Base-by-base conservation (phyloP, 305 asterid species). In the Solanum hybrid region DNA sequence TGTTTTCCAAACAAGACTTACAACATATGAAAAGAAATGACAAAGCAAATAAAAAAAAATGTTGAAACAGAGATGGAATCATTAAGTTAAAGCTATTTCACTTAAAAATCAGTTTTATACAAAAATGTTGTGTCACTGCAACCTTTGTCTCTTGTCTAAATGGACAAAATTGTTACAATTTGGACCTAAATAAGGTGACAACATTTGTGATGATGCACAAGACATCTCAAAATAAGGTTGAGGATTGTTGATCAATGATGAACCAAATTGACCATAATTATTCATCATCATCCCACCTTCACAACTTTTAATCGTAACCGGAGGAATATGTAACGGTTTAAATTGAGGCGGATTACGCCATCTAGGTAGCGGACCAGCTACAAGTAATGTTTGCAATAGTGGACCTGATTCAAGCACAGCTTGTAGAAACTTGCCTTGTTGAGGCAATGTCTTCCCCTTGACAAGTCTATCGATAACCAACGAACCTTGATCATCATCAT, bases 261-360 rank as follows among this genome's bases (percentile, higher is more conserved):
- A 38, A 80, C 12, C 72, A 81, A 81, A 46, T 26, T 81, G 71
- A 5, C 38, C 51, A 42, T n/a, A 81, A 81, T 81, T 89, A 42
- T 60, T 89, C 5, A 87, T 27, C 72, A 40, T 42, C 32, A 69
- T 24, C 34, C 91, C 96, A 51, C 78, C 46, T 12, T 91, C 94
- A 66, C 89, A 88, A 4, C 93, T 94, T 51, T 92, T 91, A 79
- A 94, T 90, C 0, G 95, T 87, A 81, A 95, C 94, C 0, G 97
- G 95, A 6, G 98, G 98, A 56, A 95, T 91, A 79, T 92, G 94
- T 80, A 93, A 93, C 1, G 93, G 87, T 91, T 91, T 94, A 32
- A 94, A 90, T 84, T 86, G 95, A 5, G 99, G 99, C 24, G 98
- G 98, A 82, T 96, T 96, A 46, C 95, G 94, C 99, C 97, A 95